Evolutionary conservation across 495 filamentous ascomycete genomes (phyloP).

Genomic region (Annulohypoxylon nitens): DNA sequence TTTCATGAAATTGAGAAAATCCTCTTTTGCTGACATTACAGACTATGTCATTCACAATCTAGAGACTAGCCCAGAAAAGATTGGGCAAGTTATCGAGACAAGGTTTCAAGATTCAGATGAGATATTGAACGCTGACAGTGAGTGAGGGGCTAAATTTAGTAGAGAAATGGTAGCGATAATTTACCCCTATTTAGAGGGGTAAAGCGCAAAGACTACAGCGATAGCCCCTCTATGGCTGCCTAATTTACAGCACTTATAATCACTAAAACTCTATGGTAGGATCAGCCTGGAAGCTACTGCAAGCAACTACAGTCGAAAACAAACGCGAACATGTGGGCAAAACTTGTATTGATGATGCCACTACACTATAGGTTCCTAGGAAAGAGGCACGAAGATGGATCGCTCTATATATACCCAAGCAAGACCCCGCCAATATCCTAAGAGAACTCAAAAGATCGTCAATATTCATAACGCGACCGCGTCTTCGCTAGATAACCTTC

Average conservation of each 20-base stretch:
- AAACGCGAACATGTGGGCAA: not conserved
- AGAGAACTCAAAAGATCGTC: not conserved
- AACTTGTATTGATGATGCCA: not conserved
- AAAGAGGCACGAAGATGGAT: not conserved
- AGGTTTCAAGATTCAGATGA: no score
- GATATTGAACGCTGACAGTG: not conserved
- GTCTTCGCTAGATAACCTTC: not conserved
- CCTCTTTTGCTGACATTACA: not conserved
- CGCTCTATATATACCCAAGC: not conserved
- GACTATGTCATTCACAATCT: no score
- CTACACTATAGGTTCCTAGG: not conserved
- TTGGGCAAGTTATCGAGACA: not conserved
- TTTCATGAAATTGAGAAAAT: not conserved
- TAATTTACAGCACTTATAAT: not conserved
- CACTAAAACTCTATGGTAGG: no score
- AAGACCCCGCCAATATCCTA: not conserved
- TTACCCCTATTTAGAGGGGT: not conserved
- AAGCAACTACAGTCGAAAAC: not conserved
- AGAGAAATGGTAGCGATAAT: not conserved
- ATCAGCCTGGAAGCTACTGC: no score
- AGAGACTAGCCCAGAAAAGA: no score
- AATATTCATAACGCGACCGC: not conserved
- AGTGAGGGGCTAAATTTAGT: not conserved
- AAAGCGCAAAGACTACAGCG: not conserved
- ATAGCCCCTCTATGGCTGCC: not conserved